phyloP scores from a whole-genome alignment of 805 yeast species.

The Allodekkera sacchari region DNA sequence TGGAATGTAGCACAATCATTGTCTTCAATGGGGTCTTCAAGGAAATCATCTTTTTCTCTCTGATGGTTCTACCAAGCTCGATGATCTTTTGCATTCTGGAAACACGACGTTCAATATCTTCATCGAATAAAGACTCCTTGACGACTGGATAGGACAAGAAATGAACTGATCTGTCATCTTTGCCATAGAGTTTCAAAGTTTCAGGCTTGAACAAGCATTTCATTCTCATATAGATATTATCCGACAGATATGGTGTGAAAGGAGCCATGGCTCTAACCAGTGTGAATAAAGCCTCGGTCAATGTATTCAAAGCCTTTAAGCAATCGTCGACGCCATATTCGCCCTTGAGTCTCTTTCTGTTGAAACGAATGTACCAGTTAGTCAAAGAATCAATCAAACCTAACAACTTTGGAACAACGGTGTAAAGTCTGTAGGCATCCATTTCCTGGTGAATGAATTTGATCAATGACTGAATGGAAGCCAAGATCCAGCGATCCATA shows the following conservation, averaged over 20 bases:
- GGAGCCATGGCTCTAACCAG: slow-evolving; percentile 97
- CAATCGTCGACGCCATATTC: slow-evolving; percentile 83
- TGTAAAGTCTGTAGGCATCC: slow-evolving; percentile 82
- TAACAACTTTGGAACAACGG: slow-evolving; percentile 90
- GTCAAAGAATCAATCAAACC: slow-evolving; percentile 89
- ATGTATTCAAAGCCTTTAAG: slow-evolving; percentile 76
- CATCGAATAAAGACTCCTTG: slow-evolving; percentile 73
- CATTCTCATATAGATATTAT: slow-evolving; percentile 75
- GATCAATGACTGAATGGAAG: slow-evolving; percentile 90
- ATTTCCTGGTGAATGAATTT: slow-evolving; percentile 83
- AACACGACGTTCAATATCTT: slow-evolving; percentile 78
- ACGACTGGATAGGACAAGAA: slow-evolving; percentile 86
- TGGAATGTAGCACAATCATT: slow-evolving; percentile 79
- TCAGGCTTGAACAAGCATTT: slow-evolving; percentile 52
- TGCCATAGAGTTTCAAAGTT: slow-evolving; percentile 38
- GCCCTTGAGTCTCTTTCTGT: slow-evolving; percentile 97
- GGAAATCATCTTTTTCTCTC: slow-evolving; percentile 92
- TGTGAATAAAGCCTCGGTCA: slow-evolving; percentile 83
- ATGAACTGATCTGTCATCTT: slow-evolving; percentile 80
- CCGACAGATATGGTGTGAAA: slow-evolving; percentile 94
- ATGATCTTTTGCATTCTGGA: slow-evolving; percentile 95
- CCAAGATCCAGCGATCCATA: slow-evolving; percentile 96
- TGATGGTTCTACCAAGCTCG: slow-evolving; percentile 90
- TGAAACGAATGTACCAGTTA: slow-evolving; percentile 97
- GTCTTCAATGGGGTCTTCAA: slow-evolving; percentile 91